Percentiles rank a stretch among this genome's conserved stretches.
Evolutionary conservation across 768 basidiomycete genomes (phyloP).

Genomic region (Mrakia frigida): DNA sequence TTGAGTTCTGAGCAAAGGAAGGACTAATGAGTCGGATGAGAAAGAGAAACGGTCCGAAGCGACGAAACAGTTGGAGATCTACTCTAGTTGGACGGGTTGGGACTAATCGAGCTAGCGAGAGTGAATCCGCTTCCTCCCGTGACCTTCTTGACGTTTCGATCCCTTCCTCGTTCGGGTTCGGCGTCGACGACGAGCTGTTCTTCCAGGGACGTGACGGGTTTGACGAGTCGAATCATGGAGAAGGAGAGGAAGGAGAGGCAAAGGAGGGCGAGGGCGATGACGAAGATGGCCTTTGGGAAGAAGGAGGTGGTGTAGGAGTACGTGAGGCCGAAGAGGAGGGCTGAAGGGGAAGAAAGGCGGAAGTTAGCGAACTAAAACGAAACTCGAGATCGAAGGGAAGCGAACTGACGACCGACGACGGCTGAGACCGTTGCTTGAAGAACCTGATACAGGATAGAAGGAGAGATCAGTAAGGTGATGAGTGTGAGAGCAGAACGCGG

Average conservation of each 20-base stretch:
- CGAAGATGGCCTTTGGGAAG: constrained; percentile 66
- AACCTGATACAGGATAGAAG: constrained; percentile 44
- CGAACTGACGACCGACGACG: constrained; percentile 15
- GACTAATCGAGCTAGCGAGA: neutral
- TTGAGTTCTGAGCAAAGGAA: no score
- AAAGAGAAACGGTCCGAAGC: no score
- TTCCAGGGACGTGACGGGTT: neutral
- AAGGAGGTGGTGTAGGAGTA: constrained; percentile 61
- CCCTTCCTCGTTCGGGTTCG: constrained; percentile 10
- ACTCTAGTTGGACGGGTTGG: no score
- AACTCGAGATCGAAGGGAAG: no score
- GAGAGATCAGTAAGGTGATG: no score
- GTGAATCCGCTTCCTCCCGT: neutral
- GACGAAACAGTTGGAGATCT: no score
- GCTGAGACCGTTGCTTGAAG: constrained; percentile 53
- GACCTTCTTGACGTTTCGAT: constrained; percentile 15
- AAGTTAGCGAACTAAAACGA: neutral
- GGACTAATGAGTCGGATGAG: no score
- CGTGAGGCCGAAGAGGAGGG: constrained; percentile 61
- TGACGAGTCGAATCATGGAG: constrained; percentile 25
- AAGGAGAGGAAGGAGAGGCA: constrained; percentile 48
- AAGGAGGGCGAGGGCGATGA: constrained; percentile 56
- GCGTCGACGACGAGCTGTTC: neutral
- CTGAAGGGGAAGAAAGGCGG: neutral
- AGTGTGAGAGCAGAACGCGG: no score